These are phyloP conservation scores for Aspergillus biplanus DNA, from an alignment of 495 filamentous ascomycete genomes.

Conservation along the genomic window DNA sequence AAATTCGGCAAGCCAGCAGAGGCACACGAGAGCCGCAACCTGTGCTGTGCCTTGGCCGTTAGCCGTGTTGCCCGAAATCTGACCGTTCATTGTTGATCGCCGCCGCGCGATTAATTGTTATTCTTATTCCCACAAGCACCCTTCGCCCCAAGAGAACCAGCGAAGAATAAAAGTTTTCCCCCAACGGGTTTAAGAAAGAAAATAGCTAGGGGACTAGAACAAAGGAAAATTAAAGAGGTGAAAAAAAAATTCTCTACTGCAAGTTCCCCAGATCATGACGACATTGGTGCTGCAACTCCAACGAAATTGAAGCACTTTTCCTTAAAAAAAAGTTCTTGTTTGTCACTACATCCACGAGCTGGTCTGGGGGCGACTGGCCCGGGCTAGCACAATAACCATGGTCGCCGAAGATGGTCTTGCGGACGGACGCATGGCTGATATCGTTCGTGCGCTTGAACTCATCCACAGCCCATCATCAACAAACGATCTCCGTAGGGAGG, in stretches of 20 bases:
- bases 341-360: slow-evolving; percentile 4
- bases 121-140: slow-evolving; percentile 1
- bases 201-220: background rate
- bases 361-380: slow-evolving; percentile 12
- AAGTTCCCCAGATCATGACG: slow-evolving; percentile 16
- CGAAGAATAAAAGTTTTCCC: background rate
- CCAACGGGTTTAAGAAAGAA: background rate
- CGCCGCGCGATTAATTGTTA: slow-evolving; percentile 13
- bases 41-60: slow-evolving; percentile 10
- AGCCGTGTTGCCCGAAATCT: slow-evolving; percentile 14
- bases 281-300: slow-evolving; percentile 14
- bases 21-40: slow-evolving; percentile 16
- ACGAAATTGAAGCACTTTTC: slow-evolving; percentile 2
- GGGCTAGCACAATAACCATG: slow-evolving; percentile 30
- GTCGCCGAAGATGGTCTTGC: slow-evolving; percentile 43
- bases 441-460: slow-evolving; percentile 81
- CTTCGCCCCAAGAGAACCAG: background rate
- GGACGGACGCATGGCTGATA: slow-evolving; percentile 53
- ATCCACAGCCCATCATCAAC: slow-evolving; percentile 81
- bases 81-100: slow-evolving; percentile 17
- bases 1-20: background rate
- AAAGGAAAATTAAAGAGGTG: slow-evolving; percentile 2
- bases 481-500: slow-evolving; percentile 83
- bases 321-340: slow-evolving; percentile 6
- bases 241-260: slow-evolving; percentile 8